These are phyloP conservation scores for Pseudoperonospora humuli DNA, from an alignment of 352 stramenopile genomes.

Conservation along the genomic window DNA sequence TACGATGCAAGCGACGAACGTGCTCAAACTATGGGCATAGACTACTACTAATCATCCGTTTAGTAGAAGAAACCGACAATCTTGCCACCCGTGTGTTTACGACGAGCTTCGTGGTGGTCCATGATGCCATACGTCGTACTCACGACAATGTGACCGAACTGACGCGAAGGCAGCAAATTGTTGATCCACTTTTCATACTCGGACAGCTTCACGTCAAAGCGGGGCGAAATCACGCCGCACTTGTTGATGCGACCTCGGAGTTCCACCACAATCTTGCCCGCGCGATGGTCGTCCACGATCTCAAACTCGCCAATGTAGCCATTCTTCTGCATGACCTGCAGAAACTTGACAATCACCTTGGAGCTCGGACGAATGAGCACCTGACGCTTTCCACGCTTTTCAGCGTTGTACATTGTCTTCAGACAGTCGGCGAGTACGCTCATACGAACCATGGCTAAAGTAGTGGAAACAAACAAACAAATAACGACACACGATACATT, in stretches of 20 bases:
- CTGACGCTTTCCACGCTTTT: slow-evolving; percentile 99
- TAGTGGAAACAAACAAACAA: not conserved
- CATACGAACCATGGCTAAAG: slow-evolving; percentile 98
- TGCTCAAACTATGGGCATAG: slow-evolving; percentile 9
- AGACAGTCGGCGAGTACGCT: slow-evolving; percentile 99
- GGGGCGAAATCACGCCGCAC: slow-evolving; percentile 98
- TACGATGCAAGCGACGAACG: slow-evolving; percentile 11
- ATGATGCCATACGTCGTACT: slow-evolving; percentile 88
- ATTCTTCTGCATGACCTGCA: slow-evolving; percentile 99
- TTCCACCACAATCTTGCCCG: slow-evolving; percentile 98
- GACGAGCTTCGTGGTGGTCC: slow-evolving; percentile 91
- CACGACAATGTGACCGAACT: slow-evolving; percentile 98
- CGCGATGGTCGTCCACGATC: slow-evolving; percentile 99
- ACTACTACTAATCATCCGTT: slow-evolving; percentile 11
- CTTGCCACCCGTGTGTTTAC: slow-evolving; percentile 99
- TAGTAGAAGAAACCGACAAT: slow-evolving; percentile 99
- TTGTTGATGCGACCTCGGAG: slow-evolving; percentile 99
- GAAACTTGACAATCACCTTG: slow-evolving; percentile 99
- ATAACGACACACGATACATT: slow-evolving; percentile 24
- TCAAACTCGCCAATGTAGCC: slow-evolving; percentile 99
- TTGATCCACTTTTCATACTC: slow-evolving; percentile 99
- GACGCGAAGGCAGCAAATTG: slow-evolving; percentile 96
- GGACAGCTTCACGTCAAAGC: slow-evolving; percentile 95
- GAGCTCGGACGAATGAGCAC: slow-evolving; percentile 98
- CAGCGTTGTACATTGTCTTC: slow-evolving; percentile 99